phyloP scores from a whole-genome alignment of 108 stramenopile species.

The Cyclotella cryptica region DNA sequence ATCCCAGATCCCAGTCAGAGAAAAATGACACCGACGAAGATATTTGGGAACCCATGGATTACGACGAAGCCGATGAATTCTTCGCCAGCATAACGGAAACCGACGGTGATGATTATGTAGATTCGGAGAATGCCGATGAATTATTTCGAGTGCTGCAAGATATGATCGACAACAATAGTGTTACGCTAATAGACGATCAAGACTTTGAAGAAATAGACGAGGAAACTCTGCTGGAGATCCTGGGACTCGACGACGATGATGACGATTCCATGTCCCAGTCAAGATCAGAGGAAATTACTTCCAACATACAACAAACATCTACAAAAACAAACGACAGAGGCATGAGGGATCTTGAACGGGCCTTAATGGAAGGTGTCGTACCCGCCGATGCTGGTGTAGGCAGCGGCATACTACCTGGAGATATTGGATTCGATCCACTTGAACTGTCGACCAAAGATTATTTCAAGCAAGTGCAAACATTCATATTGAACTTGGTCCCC shows the following conservation, averaged over 20 bases:
- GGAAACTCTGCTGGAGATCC: slow-evolving; percentile 49
- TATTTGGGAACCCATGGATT: slow-evolving; percentile 41
- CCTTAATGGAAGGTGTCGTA: slow-evolving; percentile 68
- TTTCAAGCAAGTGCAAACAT: slow-evolving; percentile 63
- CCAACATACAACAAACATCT: slow-evolving; percentile 15
- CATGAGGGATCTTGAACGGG: slow-evolving; percentile 77
- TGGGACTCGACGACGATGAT: slow-evolving; percentile 40
- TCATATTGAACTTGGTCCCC: slow-evolving; percentile 60
- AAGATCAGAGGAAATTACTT: slow-evolving; percentile 9
- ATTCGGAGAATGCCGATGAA: slow-evolving; percentile 23
- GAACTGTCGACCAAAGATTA: slow-evolving; percentile 74
- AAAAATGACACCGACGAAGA: slow-evolving; percentile 14
- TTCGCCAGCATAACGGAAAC: slow-evolving; percentile 9
- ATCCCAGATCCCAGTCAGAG: neutral
- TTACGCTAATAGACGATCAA: slow-evolving; percentile 9
- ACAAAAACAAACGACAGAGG: slow-evolving; percentile 39
- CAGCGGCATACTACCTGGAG: slow-evolving; percentile 78
- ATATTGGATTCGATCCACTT: slow-evolving; percentile 89
- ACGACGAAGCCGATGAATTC: slow-evolving; percentile 48
- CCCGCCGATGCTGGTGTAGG: slow-evolving; percentile 80
- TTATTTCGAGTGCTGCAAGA: slow-evolving; percentile 33
- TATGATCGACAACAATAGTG: slow-evolving; percentile 24
- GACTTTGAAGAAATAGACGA: slow-evolving; percentile 45
- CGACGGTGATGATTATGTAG: slow-evolving; percentile 29
- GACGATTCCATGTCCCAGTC: slow-evolving; percentile 21